Base-by-base conservation (phyloP, 192 early-diverging fungal species). In the Thoreauomyces humboldtii region DNA sequence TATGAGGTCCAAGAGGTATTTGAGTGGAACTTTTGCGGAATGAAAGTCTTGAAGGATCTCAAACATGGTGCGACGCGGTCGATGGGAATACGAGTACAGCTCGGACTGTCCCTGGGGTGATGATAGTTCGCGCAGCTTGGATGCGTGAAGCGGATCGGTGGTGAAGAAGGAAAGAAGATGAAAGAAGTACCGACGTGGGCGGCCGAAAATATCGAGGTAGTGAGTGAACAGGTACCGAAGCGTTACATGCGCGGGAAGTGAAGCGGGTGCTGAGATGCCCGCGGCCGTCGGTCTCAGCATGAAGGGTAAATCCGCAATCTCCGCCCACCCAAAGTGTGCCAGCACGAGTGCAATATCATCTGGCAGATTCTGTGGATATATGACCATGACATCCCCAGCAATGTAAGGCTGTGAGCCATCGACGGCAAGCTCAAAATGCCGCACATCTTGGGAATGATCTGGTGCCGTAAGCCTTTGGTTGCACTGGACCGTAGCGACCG, bases 361-460 rank as follows among this genome's bases (percentile, higher is more conserved):
- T 0, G 61, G 47, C 1, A 79, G 64, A 70, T 96, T 99, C 17
- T 79, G 59, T 0, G 97, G 95, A 31, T 79, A 65, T 43, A 99
- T 72, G 1, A 79, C 80, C 28, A 88, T 81, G 15, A 93, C 85
- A 76, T 96, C 94, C 11, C 94, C 95, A 7, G 95, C 86, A 15
- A 71, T 66, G 56, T 92, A 89, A 21, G 32, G 51, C 25, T 11
- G 17, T 24, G 28, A 22, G 17, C 7, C 25, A 14, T 35, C 25
- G 24, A 83, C 63, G 25, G 61, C 52, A n/a, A 96, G 80, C 35
- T 75, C 83, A 6, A 97, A 61, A 63, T 89, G 90, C 19, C 92
- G 80, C n/a, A 98, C 91, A 72, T 97, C 94, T 74, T 97, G 94
- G 70, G 92, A 94, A 67, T 97, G 94, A 35, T 87, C 84, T 1